phyloP scores from a whole-genome alignment of 2,329 filamentous ascomycete species.

The Alternaria infectoria region DNA sequence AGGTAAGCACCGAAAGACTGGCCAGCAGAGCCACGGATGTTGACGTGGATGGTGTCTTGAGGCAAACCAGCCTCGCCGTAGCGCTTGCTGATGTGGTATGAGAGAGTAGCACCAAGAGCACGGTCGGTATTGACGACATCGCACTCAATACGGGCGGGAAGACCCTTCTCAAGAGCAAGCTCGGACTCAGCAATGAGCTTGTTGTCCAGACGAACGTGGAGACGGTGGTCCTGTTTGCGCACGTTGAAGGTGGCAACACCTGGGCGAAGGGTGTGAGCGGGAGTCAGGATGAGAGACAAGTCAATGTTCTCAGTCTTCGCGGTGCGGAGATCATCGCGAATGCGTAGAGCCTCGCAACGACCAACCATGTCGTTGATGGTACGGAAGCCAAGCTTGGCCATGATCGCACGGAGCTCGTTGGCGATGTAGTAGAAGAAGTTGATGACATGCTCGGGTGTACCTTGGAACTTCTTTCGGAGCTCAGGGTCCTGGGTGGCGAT shows the following conservation, averaged over 20 bases:
- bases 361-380: conserved; percentile 99
- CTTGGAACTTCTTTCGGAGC: conserved; percentile 89
- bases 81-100: conserved; percentile 92
- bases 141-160: conserved; percentile 91
- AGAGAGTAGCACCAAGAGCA: conserved; percentile 89
- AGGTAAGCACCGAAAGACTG: conserved; percentile 97
- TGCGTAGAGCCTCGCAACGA: conserved; percentile 82
- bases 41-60: conserved; percentile 92
- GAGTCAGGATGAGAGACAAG: conserved; percentile 88
- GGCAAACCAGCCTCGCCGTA: conserved; percentile 90
- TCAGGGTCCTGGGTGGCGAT: conserved; percentile 97
- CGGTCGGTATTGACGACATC: conserved; percentile 97
- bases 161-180: conserved; percentile 89
- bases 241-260: conserved; percentile 97
- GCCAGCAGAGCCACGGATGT: conserved; percentile 94
- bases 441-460: conserved; percentile 94
- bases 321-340: conserved; percentile 86
- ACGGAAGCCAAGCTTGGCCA: conserved; percentile 93
- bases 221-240: conserved; percentile 93
- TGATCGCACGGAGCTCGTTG: conserved; percentile 94
- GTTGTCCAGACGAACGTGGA: conserved; percentile 93
- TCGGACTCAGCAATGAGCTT: conserved; percentile 97
- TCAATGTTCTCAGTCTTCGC: conserved; percentile 93
- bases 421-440: conserved; percentile 99
- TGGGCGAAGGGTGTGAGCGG: conserved; percentile 92